phyloP scores from a whole-genome alignment of 2,329 filamentous ascomycete species.

The Botryosphaeria dothidea region DNA sequence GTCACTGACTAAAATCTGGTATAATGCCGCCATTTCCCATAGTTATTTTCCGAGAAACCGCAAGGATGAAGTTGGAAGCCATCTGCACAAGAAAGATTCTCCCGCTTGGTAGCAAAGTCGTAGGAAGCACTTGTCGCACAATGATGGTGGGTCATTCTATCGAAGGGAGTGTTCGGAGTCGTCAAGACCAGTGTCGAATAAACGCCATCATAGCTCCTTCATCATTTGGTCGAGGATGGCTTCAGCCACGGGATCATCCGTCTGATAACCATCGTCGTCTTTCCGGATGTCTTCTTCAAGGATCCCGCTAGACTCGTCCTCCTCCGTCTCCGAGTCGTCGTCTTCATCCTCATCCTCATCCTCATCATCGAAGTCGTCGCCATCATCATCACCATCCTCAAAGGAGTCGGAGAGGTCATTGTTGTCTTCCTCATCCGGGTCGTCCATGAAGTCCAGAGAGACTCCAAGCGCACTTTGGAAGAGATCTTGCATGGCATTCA shows the following conservation, averaged over 20 bases:
- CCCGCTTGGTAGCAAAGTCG: background rate
- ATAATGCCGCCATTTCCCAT: no score
- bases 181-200: background rate
- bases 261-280: background rate
- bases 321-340: background rate
- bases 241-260: background rate
- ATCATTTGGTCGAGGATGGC: background rate
- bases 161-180: background rate
- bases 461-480: constrained; percentile 9
- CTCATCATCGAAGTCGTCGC: background rate
- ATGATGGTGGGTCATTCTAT: no score
- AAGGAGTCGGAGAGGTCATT: background rate
- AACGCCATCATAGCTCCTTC: background rate
- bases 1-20: no score
- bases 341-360: background rate
- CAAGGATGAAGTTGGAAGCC: background rate
- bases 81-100: background rate
- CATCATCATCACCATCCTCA: background rate
- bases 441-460: constrained; percentile 3
- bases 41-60: background rate
- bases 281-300: background rate
- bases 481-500: constrained; percentile 9
- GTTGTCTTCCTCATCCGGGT: background rate
- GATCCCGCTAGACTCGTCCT: background rate
- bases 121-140: background rate